phyloP scores from a whole-genome alignment of 2,329 filamentous ascomycete species.

The Xylaria sp. region DNA sequence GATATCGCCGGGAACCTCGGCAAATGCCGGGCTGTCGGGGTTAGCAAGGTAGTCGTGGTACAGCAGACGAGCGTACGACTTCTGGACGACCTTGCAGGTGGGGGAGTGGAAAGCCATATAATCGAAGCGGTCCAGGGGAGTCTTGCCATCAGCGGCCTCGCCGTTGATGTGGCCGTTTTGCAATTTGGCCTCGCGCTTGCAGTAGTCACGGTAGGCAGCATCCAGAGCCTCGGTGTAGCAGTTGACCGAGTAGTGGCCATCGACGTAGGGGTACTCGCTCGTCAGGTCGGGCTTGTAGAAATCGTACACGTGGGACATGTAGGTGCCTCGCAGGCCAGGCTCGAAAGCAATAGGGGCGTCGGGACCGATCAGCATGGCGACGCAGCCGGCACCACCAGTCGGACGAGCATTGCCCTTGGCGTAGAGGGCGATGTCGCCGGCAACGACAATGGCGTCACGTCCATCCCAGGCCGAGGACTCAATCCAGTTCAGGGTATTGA shows the following conservation, averaged over 20 bases:
- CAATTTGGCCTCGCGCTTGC: constrained; percentile 74
- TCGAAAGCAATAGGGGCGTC: constrained; percentile 81
- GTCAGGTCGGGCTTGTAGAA: constrained; percentile 92
- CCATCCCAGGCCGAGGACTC: constrained; percentile 90
- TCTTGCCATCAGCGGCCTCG: constrained; percentile 60
- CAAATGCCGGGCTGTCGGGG: constrained; percentile 74
- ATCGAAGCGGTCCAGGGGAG: constrained; percentile 81
- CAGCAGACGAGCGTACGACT: constrained; percentile 83
- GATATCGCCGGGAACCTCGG: constrained; percentile 79
- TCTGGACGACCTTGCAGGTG: constrained; percentile 87
- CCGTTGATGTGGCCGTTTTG: constrained; percentile 65
- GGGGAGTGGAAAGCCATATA: constrained; percentile 86
- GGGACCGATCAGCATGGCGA: constrained; percentile 82
- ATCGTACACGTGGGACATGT: constrained; percentile 87
- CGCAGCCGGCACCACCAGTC: constrained; percentile 81
- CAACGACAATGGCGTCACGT: constrained; percentile 81
- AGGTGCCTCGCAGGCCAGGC: constrained; percentile 80
- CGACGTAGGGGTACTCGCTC: constrained; percentile 87
- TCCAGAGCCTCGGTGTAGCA: constrained; percentile 87
- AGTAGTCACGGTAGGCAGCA: constrained; percentile 83
- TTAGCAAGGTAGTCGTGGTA: constrained; percentile 87
- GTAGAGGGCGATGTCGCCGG: constrained; percentile 86
- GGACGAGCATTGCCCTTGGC: constrained; percentile 85
- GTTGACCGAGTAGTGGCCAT: constrained; percentile 83
- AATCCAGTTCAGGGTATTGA: constrained; percentile 87